phyloP scores from a whole-genome alignment of 805 yeast species.

The Zygosaccharomyces bailii region DNA sequence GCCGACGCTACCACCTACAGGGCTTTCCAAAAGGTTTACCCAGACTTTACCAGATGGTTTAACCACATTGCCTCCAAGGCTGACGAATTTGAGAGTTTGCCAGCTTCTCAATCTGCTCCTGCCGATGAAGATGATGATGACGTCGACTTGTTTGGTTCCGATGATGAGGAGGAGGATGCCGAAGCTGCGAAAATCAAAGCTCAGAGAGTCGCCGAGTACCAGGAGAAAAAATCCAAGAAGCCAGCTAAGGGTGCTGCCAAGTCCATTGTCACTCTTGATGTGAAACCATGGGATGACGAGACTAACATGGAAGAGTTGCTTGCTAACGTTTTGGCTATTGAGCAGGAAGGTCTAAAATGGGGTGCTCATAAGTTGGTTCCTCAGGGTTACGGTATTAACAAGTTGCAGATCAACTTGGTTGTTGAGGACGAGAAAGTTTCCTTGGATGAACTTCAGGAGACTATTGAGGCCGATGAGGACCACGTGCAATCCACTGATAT shows the following conservation, averaged over 20 bases:
- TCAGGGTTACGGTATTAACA: slow-evolving; percentile 99
- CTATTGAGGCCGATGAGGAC: slow-evolving; percentile 88
- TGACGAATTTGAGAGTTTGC: slow-evolving; percentile 75
- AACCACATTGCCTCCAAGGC: slow-evolving; percentile 95
- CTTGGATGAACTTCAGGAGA: slow-evolving; percentile 77
- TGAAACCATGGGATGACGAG: slow-evolving; percentile 99
- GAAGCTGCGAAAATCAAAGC: slow-evolving; percentile 97
- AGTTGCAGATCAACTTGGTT: slow-evolving; percentile 97
- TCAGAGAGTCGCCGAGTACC: slow-evolving; percentile 96
- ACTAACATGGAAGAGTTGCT: slow-evolving; percentile 88
- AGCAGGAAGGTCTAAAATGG: slow-evolving; percentile 93
- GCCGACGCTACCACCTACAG: slow-evolving; percentile 93
- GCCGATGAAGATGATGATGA: slow-evolving; percentile 77
- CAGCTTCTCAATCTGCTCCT: slow-evolving; percentile 61
- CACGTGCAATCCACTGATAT: slow-evolving; percentile 98
- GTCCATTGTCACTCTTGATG: slow-evolving; percentile 93
- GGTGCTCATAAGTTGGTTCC: slow-evolving; percentile 97
- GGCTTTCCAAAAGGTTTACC: slow-evolving; percentile 89
- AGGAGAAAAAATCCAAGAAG: slow-evolving; percentile 94
- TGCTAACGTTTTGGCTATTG: slow-evolving; percentile 80
- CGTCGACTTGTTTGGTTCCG: slow-evolving; percentile 91
- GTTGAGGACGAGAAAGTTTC: slow-evolving; percentile 97
- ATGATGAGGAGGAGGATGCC: slow-evolving; percentile 92
- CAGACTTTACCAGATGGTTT: slow-evolving; percentile 97
- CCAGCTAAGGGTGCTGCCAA: slow-evolving; percentile 99